phyloP scores from a whole-genome alignment of 176 grass and related monocot genomes.

The Lolium rigidum region DNA sequence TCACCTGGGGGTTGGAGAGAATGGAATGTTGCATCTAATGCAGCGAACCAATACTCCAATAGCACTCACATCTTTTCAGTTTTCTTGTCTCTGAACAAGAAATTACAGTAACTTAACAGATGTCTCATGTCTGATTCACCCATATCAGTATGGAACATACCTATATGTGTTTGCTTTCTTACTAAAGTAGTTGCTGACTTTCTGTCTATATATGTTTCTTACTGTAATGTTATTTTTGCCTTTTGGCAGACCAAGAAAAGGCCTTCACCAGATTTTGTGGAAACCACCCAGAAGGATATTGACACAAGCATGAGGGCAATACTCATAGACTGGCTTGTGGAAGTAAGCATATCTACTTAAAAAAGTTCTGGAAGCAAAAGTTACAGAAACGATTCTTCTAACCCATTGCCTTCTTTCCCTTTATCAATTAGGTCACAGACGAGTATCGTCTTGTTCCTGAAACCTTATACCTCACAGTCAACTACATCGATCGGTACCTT shows the following conservation, averaged over 20 bases:
- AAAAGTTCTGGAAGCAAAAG: constrained; percentile 1
- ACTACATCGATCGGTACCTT: constrained; percentile 90
- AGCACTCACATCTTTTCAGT: neutral
- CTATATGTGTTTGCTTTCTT: constrained; percentile 31
- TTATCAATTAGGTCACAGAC: constrained; percentile 71
- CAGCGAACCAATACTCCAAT: neutral
- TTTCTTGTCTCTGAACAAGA: constrained; percentile 4
- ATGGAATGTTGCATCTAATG: constrained; percentile 4
- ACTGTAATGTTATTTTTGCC: constrained; percentile 30
- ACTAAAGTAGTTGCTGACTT: neutral
- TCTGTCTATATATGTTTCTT: neutral
- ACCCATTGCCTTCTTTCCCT: constrained; percentile 13
- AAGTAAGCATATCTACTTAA: constrained; percentile 55
- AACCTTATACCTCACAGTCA: constrained; percentile 87
- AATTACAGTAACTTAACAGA: neutral
- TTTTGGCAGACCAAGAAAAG: constrained; percentile 76
- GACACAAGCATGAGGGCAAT: constrained; percentile 80
- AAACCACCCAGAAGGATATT: constrained; percentile 79
- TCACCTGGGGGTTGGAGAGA: neutral
- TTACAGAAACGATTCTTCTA: neutral
- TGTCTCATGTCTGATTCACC: constrained; percentile 4
- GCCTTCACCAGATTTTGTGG: constrained; percentile 75
- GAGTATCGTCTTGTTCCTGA: constrained; percentile 86
- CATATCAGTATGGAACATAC: constrained; percentile 12
- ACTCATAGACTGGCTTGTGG: constrained; percentile 93